Evolutionary conservation across 1,284 basidiomycete species (phyloP).

Genomic region (Peniophora sp.): DNA sequence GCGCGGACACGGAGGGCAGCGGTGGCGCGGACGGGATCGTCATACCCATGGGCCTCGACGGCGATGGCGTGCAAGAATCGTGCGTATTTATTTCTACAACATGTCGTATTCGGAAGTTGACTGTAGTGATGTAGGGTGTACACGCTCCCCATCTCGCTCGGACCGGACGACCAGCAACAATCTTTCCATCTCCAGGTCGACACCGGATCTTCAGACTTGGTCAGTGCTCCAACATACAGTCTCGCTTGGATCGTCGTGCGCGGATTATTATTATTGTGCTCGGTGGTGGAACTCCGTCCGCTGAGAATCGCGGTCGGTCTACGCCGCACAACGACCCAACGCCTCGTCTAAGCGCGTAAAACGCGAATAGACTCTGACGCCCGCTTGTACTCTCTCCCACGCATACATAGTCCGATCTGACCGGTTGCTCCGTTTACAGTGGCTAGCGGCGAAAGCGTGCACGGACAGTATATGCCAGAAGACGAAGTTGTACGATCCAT

Average conservation of each 20-base stretch:
- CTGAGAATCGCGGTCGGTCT: no score
- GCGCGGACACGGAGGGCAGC: slow-evolving; percentile 20
- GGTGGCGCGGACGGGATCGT: slow-evolving; percentile 41
- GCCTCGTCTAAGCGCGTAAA: slow-evolving; percentile 15
- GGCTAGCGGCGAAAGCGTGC: slow-evolving; percentile 56
- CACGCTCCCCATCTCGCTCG: slow-evolving; percentile 47
- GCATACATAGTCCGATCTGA: no score
- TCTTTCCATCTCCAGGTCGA: slow-evolving; percentile 59
- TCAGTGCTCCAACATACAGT: no score
- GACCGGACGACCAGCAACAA: slow-evolving; percentile 28
- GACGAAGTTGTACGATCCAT: slow-evolving; percentile 44
- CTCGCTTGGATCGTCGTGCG: no score
- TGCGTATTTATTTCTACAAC: slow-evolving; percentile 22
- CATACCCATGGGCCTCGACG: slow-evolving; percentile 42
- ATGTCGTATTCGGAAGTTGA: background rate
- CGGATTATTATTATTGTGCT: no score
- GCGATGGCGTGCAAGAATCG: slow-evolving; percentile 42
- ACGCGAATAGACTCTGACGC: background rate
- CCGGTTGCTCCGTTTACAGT: slow-evolving; percentile 30
- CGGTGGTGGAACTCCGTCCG: no score
- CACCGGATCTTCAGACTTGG: slow-evolving; percentile 70
- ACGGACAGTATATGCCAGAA: slow-evolving; percentile 37
- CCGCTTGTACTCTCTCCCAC: no score
- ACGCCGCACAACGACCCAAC: background rate
- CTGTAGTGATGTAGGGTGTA: slow-evolving; percentile 41